phyloP scores from a whole-genome alignment of 495 filamentous ascomycete genomes.

The Aspergillus egyptiacus region DNA sequence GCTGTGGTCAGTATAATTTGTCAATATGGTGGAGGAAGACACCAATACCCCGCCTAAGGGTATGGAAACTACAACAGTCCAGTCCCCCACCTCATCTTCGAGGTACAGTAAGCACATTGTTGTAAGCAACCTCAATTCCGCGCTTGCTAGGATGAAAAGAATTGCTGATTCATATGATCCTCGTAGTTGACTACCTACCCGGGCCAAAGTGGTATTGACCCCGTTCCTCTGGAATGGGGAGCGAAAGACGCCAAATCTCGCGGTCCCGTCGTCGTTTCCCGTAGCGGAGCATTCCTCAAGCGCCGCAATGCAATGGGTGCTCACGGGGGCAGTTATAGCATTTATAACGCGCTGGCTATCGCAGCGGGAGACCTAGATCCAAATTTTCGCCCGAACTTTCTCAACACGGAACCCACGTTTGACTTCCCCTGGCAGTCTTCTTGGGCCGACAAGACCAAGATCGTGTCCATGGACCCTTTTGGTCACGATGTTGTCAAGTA shows the following conservation, averaged over 20 bases:
- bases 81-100: slow-evolving; percentile 20
- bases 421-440: slow-evolving; percentile 81
- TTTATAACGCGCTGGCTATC: slow-evolving; percentile 91
- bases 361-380: slow-evolving; percentile 80
- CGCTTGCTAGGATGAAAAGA: no score
- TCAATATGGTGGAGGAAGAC: slow-evolving; percentile 24
- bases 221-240: slow-evolving; percentile 85
- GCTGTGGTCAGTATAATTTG: neutral
- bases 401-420: slow-evolving; percentile 87
- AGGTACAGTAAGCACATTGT: slow-evolving; percentile 42
- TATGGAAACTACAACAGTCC: slow-evolving; percentile 19
- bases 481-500: slow-evolving; percentile 64
- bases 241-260: slow-evolving; percentile 63
- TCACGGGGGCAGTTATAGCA: slow-evolving; percentile 94
- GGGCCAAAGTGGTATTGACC: slow-evolving; percentile 87
- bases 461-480: slow-evolving; percentile 94
- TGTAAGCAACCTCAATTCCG: slow-evolving; percentile 18
- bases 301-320: slow-evolving; percentile 84
- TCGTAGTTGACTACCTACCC: slow-evolving; percentile 85
- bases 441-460: slow-evolving; percentile 89
- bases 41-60: slow-evolving; percentile 6
- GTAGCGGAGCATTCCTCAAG: slow-evolving; percentile 67
- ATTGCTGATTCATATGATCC: neutral
- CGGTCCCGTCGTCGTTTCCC: slow-evolving; percentile 88
- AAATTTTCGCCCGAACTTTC: slow-evolving; percentile 88